A percentile compares a stretch with the other conserved stretches of the same genome.
These are phyloP conservation scores for Beauveria varroae DNA, from an alignment of 2,329 filamentous ascomycete species.

Conservation along the genomic window DNA sequence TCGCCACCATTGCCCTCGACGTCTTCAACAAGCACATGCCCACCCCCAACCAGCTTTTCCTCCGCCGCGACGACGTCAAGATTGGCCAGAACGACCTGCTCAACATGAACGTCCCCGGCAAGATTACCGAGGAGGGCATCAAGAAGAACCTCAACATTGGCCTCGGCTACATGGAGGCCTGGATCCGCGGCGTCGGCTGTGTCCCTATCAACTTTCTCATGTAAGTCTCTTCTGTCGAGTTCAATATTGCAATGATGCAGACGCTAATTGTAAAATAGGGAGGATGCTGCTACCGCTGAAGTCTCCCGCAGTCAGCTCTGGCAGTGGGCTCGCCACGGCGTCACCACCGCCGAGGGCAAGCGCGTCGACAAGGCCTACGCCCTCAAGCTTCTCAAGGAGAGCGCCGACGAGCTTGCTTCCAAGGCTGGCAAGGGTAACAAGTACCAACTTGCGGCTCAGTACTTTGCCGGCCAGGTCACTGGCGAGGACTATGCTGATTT, in stretches of 20 bases:
- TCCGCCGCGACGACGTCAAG: constrained; percentile 81
- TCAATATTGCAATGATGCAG: not conserved
- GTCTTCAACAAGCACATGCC: constrained; percentile 99
- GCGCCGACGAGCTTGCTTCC: constrained; percentile 64
- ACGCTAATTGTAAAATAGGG: constrained; percentile 34
- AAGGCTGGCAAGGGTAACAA: constrained; percentile 85
- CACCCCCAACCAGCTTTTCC: constrained; percentile 90
- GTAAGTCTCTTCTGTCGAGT: constrained; percentile 33
- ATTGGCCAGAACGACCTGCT: constrained; percentile 84
- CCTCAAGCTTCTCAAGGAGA: constrained; percentile 78
- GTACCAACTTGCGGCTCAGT: constrained; percentile 81
- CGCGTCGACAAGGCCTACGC: constrained; percentile 89
- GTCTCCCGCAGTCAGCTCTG: constrained; percentile 91
- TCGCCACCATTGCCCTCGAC: constrained; percentile 80
- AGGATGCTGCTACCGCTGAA: constrained; percentile 95
- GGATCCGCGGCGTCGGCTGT: constrained; percentile 89
- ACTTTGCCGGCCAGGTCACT: constrained; percentile 87
- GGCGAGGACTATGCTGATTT: constrained; percentile 98
- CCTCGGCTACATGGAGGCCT: constrained; percentile 96
- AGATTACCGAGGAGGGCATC: constrained; percentile 89
- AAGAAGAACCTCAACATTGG: constrained; percentile 97
- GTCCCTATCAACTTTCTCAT: constrained; percentile 97
- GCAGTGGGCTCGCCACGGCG: constrained; percentile 78
- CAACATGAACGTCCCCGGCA: constrained; percentile 95
- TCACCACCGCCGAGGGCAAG: constrained; percentile 80